These are phyloP conservation scores for Gardenia jasminoides DNA, from an alignment of 257 asterid species.

Conservation along the genomic window DNA sequence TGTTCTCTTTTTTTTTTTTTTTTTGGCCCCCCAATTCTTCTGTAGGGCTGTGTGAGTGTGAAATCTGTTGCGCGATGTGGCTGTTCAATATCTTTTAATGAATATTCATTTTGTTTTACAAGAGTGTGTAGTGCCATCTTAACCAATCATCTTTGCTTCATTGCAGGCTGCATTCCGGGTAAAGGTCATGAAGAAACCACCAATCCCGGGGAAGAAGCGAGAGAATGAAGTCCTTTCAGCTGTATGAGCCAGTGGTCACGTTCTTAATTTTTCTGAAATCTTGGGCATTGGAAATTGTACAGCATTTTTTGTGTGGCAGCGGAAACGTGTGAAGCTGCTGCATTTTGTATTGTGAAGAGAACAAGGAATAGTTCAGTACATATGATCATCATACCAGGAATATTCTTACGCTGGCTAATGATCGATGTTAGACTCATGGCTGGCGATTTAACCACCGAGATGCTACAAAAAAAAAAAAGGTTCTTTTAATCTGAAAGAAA, in stretches of 20 bases:
- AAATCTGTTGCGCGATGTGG: not conserved
- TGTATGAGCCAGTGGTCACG: constrained; percentile 19
- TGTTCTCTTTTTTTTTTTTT: too few species aligned
- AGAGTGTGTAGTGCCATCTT: not conserved
- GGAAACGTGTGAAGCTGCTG: constrained; percentile 27
- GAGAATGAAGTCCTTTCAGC: constrained; percentile 43
- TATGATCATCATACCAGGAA: not conserved
- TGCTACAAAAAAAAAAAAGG: not conserved
- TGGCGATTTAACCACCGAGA: not conserved
- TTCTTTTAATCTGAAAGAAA: not conserved
- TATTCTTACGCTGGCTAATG: not conserved
- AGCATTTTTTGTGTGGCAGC: constrained; percentile 37
- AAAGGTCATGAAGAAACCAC: constrained; percentile 60
- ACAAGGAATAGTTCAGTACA: not conserved
- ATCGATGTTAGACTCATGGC: not conserved
- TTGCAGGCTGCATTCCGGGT: constrained; percentile 68
- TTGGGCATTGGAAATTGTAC: constrained; percentile 29
- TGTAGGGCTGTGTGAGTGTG: too few species aligned
- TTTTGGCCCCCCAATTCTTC: too few species aligned
- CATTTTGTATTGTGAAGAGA: constrained; percentile 29
- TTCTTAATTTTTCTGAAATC: not conserved
- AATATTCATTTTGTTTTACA: not conserved
- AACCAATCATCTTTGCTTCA: not conserved
- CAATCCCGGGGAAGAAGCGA: constrained; percentile 20
- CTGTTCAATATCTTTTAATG: too few species aligned